Evolutionary conservation across 2,329 filamentous ascomycete genomes (phyloP).

Genomic region (Scytalidium lignicola): DNA sequence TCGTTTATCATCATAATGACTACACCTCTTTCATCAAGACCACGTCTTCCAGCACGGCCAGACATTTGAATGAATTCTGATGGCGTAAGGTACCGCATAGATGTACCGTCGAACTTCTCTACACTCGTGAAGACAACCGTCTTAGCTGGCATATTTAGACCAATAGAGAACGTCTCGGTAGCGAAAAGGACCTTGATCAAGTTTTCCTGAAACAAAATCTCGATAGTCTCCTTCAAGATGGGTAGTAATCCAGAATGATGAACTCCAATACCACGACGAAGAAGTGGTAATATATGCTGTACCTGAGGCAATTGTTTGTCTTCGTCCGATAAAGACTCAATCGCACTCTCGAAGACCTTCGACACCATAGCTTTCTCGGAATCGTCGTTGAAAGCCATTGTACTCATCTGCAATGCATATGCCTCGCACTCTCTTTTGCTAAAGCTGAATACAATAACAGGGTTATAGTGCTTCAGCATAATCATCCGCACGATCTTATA

Average conservation of each 20-base stretch:
- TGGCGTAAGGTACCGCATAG: slow-evolving; percentile 77
- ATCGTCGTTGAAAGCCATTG: slow-evolving; percentile 90
- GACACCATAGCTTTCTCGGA: slow-evolving; percentile 91
- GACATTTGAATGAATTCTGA: slow-evolving; percentile 99
- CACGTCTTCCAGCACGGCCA: slow-evolving; percentile 90
- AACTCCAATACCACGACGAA: slow-evolving; percentile 90
- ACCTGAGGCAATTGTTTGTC: slow-evolving; percentile 89
- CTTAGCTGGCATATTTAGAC: slow-evolving; percentile 98
- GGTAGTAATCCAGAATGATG: slow-evolving; percentile 94
- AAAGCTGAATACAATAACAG: slow-evolving; percentile 99
- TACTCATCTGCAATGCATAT: slow-evolving; percentile 80
- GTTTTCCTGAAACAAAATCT: slow-evolving; percentile 97
- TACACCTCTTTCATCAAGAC: slow-evolving; percentile 94
- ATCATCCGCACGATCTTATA: slow-evolving; percentile 99
- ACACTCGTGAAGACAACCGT: slow-evolving; percentile 99
- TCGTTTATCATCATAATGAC: slow-evolving; percentile 99
- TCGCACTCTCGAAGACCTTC: slow-evolving; percentile 90
- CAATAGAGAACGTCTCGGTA: slow-evolving; percentile 98
- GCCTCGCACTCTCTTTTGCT: slow-evolving; percentile 96
- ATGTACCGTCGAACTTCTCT: slow-evolving; percentile 85
- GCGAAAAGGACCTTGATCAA: slow-evolving; percentile 97
- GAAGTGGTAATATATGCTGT: slow-evolving; percentile 77
- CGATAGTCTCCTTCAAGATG: slow-evolving; percentile 96
- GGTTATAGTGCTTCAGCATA: slow-evolving; percentile 94
- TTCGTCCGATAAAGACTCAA: slow-evolving; percentile 87